A percentile compares a stretch with the other conserved stretches of the same genome.
These are phyloP conservation scores for Rugosomyces carneus DNA, from an alignment of 1,284 basidiomycete species.

Conservation along the genomic window DNA sequence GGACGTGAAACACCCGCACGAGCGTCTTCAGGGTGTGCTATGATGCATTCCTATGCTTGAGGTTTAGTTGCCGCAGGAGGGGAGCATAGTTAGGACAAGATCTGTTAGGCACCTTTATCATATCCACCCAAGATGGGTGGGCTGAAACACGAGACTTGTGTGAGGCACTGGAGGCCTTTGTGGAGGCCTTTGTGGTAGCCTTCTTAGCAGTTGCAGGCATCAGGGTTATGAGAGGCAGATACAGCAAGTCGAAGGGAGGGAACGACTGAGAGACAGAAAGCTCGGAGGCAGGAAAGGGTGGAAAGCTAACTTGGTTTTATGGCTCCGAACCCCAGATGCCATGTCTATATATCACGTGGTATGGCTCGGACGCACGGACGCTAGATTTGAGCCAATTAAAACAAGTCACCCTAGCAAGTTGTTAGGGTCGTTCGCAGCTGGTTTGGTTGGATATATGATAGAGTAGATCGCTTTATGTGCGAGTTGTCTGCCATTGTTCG, in stretches of 20 bases:
- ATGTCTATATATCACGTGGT: slow-evolving; percentile 29
- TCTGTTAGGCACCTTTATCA: slow-evolving; percentile 42
- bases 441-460: not conserved
- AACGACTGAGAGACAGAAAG: slow-evolving; percentile 14
- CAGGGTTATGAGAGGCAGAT: slow-evolving; percentile 8
- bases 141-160: slow-evolving; percentile 31
- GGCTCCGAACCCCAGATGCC: slow-evolving; percentile 24
- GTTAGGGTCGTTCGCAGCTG: not conserved
- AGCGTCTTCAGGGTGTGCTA: slow-evolving; percentile 58
- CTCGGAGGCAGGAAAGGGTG: slow-evolving; percentile 18
- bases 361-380: slow-evolving; percentile 30
- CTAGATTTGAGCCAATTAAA: slow-evolving; percentile 12
- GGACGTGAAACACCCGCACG: slow-evolving; percentile 68
- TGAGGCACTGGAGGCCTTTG: slow-evolving; percentile 26
- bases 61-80: slow-evolving; percentile 9
- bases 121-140: slow-evolving; percentile 46
- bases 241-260: slow-evolving; percentile 14
- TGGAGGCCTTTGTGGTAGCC: slow-evolving; percentile 27
- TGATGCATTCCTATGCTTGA: slow-evolving; percentile 51
- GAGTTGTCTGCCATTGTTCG: not conserved
- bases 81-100: slow-evolving; percentile 6
- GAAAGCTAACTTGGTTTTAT: slow-evolving; percentile 26
- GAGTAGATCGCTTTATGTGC: not conserved
- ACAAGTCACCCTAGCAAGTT: slow-evolving; percentile 4
- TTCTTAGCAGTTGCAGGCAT: slow-evolving; percentile 33